Base-by-base conservation (phyloP, 2,329 filamentous ascomycete genomes). In the Aspergillus ochraceoroseus region DNA sequence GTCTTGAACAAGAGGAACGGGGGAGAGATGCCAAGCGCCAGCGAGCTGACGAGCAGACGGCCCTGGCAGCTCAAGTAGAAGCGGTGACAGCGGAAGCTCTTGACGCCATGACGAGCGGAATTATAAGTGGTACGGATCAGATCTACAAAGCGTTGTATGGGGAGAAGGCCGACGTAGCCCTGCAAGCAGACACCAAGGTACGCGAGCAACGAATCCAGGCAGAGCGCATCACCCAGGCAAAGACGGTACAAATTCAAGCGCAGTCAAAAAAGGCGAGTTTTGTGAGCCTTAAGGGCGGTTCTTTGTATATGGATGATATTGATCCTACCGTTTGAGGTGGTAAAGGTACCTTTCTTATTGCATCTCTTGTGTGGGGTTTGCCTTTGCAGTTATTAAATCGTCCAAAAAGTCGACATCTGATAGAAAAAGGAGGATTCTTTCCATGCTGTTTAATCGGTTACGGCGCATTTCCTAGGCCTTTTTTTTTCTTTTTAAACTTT, bases 271-370 rank as follows among this genome's bases (percentile, higher is more conserved):
- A 48, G 3, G 40, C 54, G 8, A 47, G 48, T 0, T 51, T 51
- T 41, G 53, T 57, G 8, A 62, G 52, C 46, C 44, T 65, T 7
- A 62, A 57, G 28, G 56, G 59, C 13, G 56, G 46, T 38, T 56
- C 55, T 2, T 43, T 64, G 34, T 65, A 63, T 43, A 48, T 62
- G 46, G 58, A 59, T 30, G 60, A 59, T 33, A 44, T 52, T 38
- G 44, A 52, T 14, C 34, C 47, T 13, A 31, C 32, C 7, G 11
- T 15, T 14, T 48, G 35, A 40, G n/a, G n/a, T n/a, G n/a, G n/a
- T n/a, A 14, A 17, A 31, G 14, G 13, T 13, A 12, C 14, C 18
- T 6, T 23, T 30, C 28, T 12, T 12, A 14, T 20, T 18, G 15
- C 14, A 4, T 8, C 7, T 9, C 15, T 18, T 18, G 3, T 18